Evolutionary conservation across 306 rosid species (phyloP), one percentile per base, ranked within the genome.

Genomic region (Vigna angularis): DNA sequence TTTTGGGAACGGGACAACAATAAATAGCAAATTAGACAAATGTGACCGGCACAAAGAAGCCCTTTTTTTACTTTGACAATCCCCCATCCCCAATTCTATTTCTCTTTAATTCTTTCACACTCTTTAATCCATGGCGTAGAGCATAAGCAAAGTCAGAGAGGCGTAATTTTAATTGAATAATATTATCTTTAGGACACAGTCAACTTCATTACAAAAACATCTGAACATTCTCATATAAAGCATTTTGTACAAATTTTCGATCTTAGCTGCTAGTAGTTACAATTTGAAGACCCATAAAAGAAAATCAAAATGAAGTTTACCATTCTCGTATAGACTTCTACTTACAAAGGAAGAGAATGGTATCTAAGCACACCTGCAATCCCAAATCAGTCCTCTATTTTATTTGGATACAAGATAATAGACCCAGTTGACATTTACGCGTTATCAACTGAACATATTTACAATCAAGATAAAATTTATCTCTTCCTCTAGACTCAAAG

Each of bases 171-270:
- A 42, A 42, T 7, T 42, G 2, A 0, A 7, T 2, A 42, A 42
- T 9, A 8, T 42, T 9, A 7, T 28, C 18, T 9, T 9, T 65
- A 74, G 51, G 28, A 48, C 38, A 56, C 63, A 18, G 45, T 22
- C 42, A 49, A 53, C 45, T 62, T 12, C 58, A 42, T 71, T 61
- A 5, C 51, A 47, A 66, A 78, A 6, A 36, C 42, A 36, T 36
- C 8, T 36, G 0, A 36, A 6, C 42, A 36, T 36, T 36, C 85
- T 76, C 87, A 73, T 78, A 73, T 49, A 78, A 79, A 74, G 87
- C 83, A 75, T 72, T 44, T 81, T 88, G 79, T 87, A 88, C 93
- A 92, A 18, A 73, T 85, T 74, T 84, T 40, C 69, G 49, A 77
- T 56, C 73, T 71, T 52, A 81, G 86, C 82, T 83, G 82, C 49